Percentiles rank a stretch among this genome's conserved stretches.
Evolutionary conservation across 2,329 filamentous ascomycete species (phyloP).

Genomic region (Trichoderma oligosporum): DNA sequence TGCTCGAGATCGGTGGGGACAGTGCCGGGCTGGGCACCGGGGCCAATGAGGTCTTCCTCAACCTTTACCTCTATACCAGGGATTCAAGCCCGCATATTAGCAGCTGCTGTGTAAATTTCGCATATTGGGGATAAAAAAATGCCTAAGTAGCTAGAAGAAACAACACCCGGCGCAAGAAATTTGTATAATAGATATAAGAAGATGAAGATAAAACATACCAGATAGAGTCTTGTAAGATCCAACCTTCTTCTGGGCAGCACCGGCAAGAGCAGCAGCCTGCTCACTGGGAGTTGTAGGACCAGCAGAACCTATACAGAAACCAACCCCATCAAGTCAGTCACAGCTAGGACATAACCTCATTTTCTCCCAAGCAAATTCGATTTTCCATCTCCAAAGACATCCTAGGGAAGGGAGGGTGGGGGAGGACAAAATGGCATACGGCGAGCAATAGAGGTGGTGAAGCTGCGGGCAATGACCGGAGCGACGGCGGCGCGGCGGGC

Average conservation of each 20-base stretch:
- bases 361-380: background rate
- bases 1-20: constrained; percentile 94
- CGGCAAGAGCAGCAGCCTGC: constrained; percentile 37
- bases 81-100: constrained; percentile 12
- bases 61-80: constrained; percentile 68
- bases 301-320: constrained; percentile 11
- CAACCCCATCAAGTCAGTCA: constrained; percentile 34
- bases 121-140: background rate
- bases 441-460: constrained; percentile 58
- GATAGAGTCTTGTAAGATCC: constrained; percentile 44
- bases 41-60: constrained; percentile 77
- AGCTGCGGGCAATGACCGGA: constrained; percentile 55
- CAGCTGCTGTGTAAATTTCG: background rate
- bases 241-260: constrained; percentile 44
- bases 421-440: constrained; percentile 37
- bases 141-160: constrained; percentile 26
- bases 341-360: background rate
- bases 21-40: constrained; percentile 76
- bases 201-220: constrained; percentile 37
- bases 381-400: background rate
- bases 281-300: constrained; percentile 33
- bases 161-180: constrained; percentile 22
- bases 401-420: constrained; percentile 18
- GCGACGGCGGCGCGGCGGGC: constrained; percentile 56
- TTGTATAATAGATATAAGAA: background rate